A percentile compares a stretch with the other conserved stretches of the same genome.
These are phyloP conservation scores for Dactylonectria macrodidyma DNA, from an alignment of 2,329 filamentous ascomycete genomes.

Conservation along the genomic window DNA sequence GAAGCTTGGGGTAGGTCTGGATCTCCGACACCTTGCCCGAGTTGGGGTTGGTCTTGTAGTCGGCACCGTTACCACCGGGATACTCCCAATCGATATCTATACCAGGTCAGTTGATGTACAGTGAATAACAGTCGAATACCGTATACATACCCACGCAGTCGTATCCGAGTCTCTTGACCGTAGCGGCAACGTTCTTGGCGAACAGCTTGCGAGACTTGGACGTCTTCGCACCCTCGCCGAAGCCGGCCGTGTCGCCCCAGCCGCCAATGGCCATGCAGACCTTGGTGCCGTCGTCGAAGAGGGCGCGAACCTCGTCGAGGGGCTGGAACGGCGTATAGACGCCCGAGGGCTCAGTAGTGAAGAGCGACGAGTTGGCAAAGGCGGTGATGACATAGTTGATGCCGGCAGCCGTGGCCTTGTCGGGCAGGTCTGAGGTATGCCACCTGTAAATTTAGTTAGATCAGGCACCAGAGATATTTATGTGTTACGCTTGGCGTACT, in stretches of 20 bases:
- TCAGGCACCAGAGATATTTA: not conserved
- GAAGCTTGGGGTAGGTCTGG: constrained; percentile 72
- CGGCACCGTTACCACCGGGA: constrained; percentile 75
- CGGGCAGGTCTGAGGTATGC: constrained; percentile 55
- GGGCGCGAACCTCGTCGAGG: constrained; percentile 63
- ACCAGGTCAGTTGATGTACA: not conserved
- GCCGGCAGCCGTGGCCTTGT: constrained; percentile 55
- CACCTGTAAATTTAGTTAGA: constrained; percentile 51
- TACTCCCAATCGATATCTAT: constrained; percentile 79
- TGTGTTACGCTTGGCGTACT: constrained; percentile 51
- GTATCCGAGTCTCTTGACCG: constrained; percentile 68
- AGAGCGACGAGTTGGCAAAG: constrained; percentile 66
- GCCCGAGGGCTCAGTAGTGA: constrained; percentile 57
- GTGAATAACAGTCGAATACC: not conserved
- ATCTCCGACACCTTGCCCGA: constrained; percentile 72
- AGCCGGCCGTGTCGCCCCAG: constrained; percentile 74
- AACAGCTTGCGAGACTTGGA: constrained; percentile 64
- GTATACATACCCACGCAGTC: constrained; percentile 69
- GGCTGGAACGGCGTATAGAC: constrained; percentile 68
- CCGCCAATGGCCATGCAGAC: constrained; percentile 76
- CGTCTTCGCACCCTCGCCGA: constrained; percentile 64
- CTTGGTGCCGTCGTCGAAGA: constrained; percentile 69
- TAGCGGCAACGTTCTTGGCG: constrained; percentile 70
- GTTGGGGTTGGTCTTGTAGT: constrained; percentile 77
- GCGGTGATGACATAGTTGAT: constrained; percentile 70